These are phyloP conservation scores for Sungouiella thailandica DNA, from an alignment of 805 yeast genomes.

Conservation along the genomic window DNA sequence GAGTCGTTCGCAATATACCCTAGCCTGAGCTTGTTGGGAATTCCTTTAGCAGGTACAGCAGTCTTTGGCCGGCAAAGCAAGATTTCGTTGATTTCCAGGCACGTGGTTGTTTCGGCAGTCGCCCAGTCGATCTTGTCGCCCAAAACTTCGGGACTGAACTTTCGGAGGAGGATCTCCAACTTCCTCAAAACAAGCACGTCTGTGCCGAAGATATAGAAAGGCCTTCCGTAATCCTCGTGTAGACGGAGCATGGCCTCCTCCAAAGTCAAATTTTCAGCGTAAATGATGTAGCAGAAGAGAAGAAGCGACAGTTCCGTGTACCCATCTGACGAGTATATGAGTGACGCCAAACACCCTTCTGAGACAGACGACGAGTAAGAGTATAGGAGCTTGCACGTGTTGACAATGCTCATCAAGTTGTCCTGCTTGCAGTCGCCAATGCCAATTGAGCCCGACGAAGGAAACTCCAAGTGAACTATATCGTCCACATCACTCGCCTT, in stretches of 20 bases:
- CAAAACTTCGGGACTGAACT: constrained; percentile 48
- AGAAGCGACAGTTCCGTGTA: constrained; percentile 87
- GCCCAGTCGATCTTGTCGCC: constrained; percentile 23
- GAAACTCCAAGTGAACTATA: constrained; percentile 50
- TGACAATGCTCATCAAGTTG: constrained; percentile 59
- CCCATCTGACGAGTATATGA: constrained; percentile 83
- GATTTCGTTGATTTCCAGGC: constrained; percentile 30
- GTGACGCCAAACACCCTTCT: constrained; percentile 34
- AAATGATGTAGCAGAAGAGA: constrained; percentile 65
- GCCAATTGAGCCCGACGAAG: constrained; percentile 80
- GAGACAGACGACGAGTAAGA: constrained; percentile 27
- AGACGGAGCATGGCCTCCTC: constrained; percentile 63
- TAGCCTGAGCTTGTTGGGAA: constrained; percentile 13
- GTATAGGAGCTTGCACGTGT: constrained; percentile 64
- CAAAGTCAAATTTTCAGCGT: constrained; percentile 52
- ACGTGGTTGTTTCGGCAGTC: constrained; percentile 24
- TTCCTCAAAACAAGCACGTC: constrained; percentile 66
- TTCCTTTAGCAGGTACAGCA: constrained; percentile 1
- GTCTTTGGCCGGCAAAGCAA: constrained; percentile 16
- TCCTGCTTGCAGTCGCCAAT: constrained; percentile 64
- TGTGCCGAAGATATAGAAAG: constrained; percentile 76
- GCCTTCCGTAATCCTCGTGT: constrained; percentile 63
- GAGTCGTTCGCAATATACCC: constrained; percentile 27
- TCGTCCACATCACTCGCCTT: constrained; percentile 15
- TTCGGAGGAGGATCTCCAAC: constrained; percentile 56